phyloP scores from a whole-genome alignment of 106 monocot species.

The Agapanthus africanus region DNA sequence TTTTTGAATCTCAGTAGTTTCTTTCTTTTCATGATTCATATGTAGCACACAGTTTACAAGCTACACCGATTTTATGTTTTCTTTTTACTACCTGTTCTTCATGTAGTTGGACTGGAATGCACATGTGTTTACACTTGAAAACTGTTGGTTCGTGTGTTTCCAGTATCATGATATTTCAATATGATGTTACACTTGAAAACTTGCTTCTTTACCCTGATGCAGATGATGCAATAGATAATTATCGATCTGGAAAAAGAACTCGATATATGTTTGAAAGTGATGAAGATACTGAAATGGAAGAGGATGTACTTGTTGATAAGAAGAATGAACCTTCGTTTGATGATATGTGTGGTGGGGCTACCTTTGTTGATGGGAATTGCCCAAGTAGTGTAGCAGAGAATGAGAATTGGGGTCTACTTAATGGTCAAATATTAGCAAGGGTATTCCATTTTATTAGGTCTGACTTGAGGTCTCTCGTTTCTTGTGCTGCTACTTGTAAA shows the following conservation, averaged over 20 bases:
- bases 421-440: slow-evolving; percentile 58
- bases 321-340: slow-evolving; percentile 77
- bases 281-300: slow-evolving; percentile 42
- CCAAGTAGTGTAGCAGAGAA: slow-evolving; percentile 10
- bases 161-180: too few relatives aligned
- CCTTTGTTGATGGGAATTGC: slow-evolving; percentile 21
- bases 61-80: background rate
- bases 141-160: background rate
- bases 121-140: background rate
- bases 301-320: slow-evolving; percentile 31
- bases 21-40: background rate
- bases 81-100: background rate
- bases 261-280: slow-evolving; percentile 43
- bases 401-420: slow-evolving; percentile 72
- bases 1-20: background rate
- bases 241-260: slow-evolving; percentile 52
- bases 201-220: slow-evolving; percentile 15
- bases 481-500: slow-evolving; percentile 80
- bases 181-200: too few relatives aligned
- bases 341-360: slow-evolving; percentile 45
- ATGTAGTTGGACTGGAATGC: background rate
- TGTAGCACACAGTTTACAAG: background rate
- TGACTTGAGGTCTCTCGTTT: slow-evolving; percentile 68
- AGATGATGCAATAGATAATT: slow-evolving; percentile 54
- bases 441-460: slow-evolving; percentile 81